A percentile compares a stretch with the other conserved stretches of the same genome.
Conservation (phyloP, 106 monocot genomes). For the Acorus gramineus region DNA sequence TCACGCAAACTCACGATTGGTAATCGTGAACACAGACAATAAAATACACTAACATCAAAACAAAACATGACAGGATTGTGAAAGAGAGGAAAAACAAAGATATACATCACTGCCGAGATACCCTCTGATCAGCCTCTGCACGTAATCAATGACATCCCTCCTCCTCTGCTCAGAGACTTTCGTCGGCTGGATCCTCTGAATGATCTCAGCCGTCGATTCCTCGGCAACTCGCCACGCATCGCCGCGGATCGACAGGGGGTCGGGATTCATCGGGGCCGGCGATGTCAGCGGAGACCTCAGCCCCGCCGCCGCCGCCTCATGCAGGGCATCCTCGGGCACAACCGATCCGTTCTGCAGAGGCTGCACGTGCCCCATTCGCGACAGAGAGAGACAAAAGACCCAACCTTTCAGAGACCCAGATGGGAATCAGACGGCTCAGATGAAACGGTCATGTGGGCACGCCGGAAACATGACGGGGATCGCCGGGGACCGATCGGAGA, state of each 20-base stretch:
- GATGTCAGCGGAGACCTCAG: neutral
- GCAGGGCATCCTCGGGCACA: too few species aligned
- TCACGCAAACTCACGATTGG: too few species aligned
- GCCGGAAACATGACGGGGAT: too few species aligned
- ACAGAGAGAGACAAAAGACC: too few species aligned
- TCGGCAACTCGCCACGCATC: constrained; percentile 17
- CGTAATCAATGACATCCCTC: constrained; percentile 10
- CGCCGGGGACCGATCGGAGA: too few species aligned
- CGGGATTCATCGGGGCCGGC: constrained; percentile 6
- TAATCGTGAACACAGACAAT: neutral
- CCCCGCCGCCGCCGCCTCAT: too few species aligned
- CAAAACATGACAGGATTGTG: neutral
- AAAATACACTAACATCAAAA: neutral
- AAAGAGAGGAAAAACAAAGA: neutral
- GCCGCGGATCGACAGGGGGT: neutral
- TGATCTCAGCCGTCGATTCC: constrained; percentile 4
- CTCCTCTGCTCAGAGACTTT: constrained; percentile 15
- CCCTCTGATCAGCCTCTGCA: constrained; percentile 15
- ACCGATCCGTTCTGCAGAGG: too few species aligned
- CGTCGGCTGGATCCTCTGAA: constrained; percentile 20
- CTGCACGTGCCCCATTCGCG: too few species aligned
- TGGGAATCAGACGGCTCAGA: too few species aligned
- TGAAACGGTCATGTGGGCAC: too few species aligned
- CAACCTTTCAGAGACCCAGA: too few species aligned
- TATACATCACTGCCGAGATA: constrained; percentile 1